A percentile compares a stretch with the other conserved stretches of the same genome.
These are phyloP conservation scores for Davidsoniella eucalypti DNA, from an alignment of 2,329 filamentous ascomycete genomes.

Conservation along the genomic window DNA sequence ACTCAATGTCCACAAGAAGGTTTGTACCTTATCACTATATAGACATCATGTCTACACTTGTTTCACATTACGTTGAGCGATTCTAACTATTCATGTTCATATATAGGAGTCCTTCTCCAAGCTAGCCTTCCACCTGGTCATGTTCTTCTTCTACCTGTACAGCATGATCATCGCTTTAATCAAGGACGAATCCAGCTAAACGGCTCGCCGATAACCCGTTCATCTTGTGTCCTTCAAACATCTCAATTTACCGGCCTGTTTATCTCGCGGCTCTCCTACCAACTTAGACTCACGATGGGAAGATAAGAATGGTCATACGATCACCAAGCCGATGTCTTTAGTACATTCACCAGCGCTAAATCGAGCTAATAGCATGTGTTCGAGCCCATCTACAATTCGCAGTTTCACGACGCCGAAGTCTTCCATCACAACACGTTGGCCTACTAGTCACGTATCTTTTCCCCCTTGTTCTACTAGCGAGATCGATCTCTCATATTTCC, in stretches of 20 bases:
- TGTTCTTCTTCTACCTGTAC: slow-evolving; percentile 99
- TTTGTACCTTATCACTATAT: slow-evolving; percentile 20
- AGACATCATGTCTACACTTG: too few species aligned
- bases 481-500: background rate
- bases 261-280: too few species aligned
- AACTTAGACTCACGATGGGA: too few species aligned
- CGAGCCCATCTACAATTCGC: too few species aligned
- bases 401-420: too few species aligned
- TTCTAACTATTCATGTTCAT: background rate
- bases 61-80: too few species aligned
- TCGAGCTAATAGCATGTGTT: too few species aligned
- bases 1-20: slow-evolving; percentile 98
- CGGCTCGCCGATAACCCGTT: background rate
- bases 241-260: background rate
- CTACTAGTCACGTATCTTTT: too few species aligned
- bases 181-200: slow-evolving; percentile 77
- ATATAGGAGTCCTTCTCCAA: slow-evolving; percentile 92
- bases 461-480: background rate
- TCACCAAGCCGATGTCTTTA: too few species aligned
- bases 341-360: too few species aligned
- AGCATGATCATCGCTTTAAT: slow-evolving; percentile 97
- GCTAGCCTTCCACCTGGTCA: slow-evolving; percentile 93
- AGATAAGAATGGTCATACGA: too few species aligned
- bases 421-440: too few species aligned
- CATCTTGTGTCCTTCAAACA: background rate